Percentiles rank a stretch among this genome's conserved stretches.
Evolutionary conservation across 1,284 basidiomycete genomes (phyloP).

Genomic region (Leccinum pallidistipes): DNA sequence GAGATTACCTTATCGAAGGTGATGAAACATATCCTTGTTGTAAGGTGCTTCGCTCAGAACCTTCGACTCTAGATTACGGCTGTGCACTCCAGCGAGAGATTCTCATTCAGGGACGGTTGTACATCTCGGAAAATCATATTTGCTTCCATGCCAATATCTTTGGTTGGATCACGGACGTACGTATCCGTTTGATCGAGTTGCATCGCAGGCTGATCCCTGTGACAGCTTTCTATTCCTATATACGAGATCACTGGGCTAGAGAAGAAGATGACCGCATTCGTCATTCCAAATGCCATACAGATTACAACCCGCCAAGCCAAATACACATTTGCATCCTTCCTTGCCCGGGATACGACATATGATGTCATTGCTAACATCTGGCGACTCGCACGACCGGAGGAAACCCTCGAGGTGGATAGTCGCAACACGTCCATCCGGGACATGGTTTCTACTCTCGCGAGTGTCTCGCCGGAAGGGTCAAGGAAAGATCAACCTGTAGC

Average conservation of each 20-base stretch:
- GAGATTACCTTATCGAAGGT: slow-evolving; percentile 99
- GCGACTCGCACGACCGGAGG: slow-evolving; percentile 85
- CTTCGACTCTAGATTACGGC: slow-evolving; percentile 78
- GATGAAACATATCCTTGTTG: slow-evolving; percentile 23
- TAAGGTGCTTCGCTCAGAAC: slow-evolving; percentile 3
- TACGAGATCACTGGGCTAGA: slow-evolving; percentile 89
- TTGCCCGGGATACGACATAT: slow-evolving; percentile 93
- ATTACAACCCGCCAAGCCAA: slow-evolving; percentile 81
- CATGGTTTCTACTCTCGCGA: slow-evolving; percentile 22
- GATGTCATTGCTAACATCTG: slow-evolving; percentile 98
- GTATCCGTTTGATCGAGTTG: slow-evolving; percentile 31
- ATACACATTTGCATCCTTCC: slow-evolving; percentile 95
- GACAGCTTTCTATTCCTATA: slow-evolving; percentile 87
- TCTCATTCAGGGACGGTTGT: slow-evolving; percentile 92
- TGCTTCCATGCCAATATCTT: slow-evolving; percentile 99
- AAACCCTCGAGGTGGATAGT: slow-evolving; percentile 39
- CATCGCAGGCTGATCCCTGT: slow-evolving; percentile 9
- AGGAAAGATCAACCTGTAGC: slow-evolving; percentile 8
- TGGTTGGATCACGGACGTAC: slow-evolving; percentile 96
- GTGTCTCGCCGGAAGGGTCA: slow-evolving; percentile 21
- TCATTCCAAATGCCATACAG: slow-evolving; percentile 97
- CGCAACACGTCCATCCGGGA: slow-evolving; percentile 22
- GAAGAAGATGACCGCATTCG: slow-evolving; percentile 98
- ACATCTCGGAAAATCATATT: slow-evolving; percentile 97
- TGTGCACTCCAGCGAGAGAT: slow-evolving; percentile 97